Conservation (phyloP, 73 alveolate genomes). For the Tetrahymena borealis region DNA sequence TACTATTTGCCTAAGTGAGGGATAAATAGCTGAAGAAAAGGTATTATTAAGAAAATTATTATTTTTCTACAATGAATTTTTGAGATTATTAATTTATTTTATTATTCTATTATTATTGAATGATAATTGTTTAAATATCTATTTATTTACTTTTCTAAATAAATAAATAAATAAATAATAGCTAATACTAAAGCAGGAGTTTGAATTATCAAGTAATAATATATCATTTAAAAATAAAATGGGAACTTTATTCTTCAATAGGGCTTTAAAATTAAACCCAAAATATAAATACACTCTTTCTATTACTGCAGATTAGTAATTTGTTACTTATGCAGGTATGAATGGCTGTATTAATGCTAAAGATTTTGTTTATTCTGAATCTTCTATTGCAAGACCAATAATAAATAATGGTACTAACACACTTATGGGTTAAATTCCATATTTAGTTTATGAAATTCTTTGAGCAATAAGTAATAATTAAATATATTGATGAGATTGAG, state of each 20-base stretch:
- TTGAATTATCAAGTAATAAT: neutral
- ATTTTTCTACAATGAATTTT: neutral
- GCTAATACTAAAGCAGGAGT: neutral
- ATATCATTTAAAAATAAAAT: neutral
- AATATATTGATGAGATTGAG: too few relatives aligned
- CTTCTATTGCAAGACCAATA: neutral
- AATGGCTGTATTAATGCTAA: neutral
- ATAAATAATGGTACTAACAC: neutral
- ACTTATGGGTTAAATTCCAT: neutral
- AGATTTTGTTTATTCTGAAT: neutral
- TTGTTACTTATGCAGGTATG: neutral
- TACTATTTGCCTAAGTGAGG: neutral
- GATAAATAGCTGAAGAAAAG: neutral
- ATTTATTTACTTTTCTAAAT: too few relatives aligned
- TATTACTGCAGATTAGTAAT: neutral
- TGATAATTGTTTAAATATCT: too few relatives aligned
- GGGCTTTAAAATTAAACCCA: neutral
- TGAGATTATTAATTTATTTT: neutral
- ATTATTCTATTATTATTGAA: neutral
- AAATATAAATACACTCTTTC: neutral
- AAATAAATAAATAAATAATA: too few relatives aligned
- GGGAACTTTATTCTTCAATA: neutral
- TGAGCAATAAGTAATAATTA: too few relatives aligned
- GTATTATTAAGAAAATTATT: neutral
- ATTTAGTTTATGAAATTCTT: neutral